Conservation (phyloP, 257 asterid species). For the Pogostemon cablin region DNA sequence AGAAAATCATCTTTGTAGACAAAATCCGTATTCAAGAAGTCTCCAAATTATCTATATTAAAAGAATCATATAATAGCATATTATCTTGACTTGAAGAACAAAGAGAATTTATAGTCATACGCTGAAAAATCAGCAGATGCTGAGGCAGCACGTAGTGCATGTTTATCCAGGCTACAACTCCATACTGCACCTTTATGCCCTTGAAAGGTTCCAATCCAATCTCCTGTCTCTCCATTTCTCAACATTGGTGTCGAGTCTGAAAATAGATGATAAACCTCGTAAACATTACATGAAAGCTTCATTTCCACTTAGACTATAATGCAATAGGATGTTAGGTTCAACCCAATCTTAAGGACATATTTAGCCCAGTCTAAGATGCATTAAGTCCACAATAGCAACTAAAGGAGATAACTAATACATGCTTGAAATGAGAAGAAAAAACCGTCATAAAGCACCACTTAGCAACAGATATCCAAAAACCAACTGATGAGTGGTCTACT, state of each 20-base stretch:
- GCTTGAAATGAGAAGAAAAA: background rate
- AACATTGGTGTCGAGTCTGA: conserved; percentile 92
- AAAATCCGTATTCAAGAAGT: background rate
- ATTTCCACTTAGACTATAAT: background rate
- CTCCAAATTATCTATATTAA: conserved; percentile 9
- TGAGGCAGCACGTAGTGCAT: conserved; percentile 92
- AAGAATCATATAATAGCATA: background rate
- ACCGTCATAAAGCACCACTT: background rate
- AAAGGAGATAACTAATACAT: conserved; percentile 1
- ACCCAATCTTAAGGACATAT: background rate
- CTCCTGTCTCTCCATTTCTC: conserved; percentile 98
- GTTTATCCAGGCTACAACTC: conserved; percentile 91
- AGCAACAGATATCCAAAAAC: background rate
- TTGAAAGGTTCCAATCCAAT: conserved; percentile 97
- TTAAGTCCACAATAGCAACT: background rate
- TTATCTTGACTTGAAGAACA: conserved; percentile 15
- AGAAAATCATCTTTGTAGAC: conserved; percentile 1
- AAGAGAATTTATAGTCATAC: conserved; percentile 46
- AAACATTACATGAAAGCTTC: conserved; percentile 6
- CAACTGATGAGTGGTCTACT: background rate
- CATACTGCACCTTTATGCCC: conserved; percentile 99
- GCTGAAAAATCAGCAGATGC: conserved; percentile 99
- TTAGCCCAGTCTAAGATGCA: background rate
- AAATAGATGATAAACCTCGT: conserved; percentile 23
- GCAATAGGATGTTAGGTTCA: background rate